Evolutionary conservation across 768 basidiomycete species (phyloP).

Genomic region (Lentinula raphanica): DNA sequence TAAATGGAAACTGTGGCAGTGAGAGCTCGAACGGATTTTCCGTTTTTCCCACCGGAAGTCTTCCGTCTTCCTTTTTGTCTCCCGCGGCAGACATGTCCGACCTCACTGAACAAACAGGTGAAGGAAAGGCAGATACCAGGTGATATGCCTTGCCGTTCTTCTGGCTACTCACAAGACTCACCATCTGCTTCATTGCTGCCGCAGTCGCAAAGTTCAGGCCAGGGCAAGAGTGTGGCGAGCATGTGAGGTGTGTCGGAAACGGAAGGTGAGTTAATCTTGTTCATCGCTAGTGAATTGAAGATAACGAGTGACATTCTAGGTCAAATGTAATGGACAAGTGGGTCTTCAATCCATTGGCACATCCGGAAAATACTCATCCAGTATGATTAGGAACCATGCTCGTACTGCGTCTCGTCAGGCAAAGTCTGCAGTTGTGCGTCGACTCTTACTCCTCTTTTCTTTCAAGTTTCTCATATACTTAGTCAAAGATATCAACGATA

Average conservation of each 20-base stretch:
- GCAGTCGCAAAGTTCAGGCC: slow-evolving; percentile 5
- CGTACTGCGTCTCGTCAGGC: slow-evolving; percentile 15
- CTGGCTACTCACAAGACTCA: background rate
- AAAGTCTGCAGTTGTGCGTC: slow-evolving; percentile 16
- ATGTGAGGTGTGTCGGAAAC: slow-evolving; percentile 13
- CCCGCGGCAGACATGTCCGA: background rate
- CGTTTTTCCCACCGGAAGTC: background rate
- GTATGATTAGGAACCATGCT: slow-evolving; percentile 12
- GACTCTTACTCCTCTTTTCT: background rate
- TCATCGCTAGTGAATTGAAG: background rate
- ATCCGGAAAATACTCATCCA: background rate
- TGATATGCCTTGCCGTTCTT: background rate
- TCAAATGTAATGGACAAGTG: slow-evolving; percentile 17
- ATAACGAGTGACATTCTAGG: background rate
- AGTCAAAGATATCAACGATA: slow-evolving; percentile 17
- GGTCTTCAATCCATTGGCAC: too few species aligned
- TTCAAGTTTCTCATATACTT: background rate
- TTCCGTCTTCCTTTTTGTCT: background rate
- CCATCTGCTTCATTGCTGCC: background rate
- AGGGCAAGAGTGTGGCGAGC: slow-evolving; percentile 16
- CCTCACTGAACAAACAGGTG: background rate
- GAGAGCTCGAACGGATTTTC: background rate
- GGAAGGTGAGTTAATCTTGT: slow-evolving; percentile 9
- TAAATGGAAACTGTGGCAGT: background rate
- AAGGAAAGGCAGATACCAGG: background rate